Conservation (phyloP, 495 filamentous ascomycete species). For the Bacidia gigantensis region DNA sequence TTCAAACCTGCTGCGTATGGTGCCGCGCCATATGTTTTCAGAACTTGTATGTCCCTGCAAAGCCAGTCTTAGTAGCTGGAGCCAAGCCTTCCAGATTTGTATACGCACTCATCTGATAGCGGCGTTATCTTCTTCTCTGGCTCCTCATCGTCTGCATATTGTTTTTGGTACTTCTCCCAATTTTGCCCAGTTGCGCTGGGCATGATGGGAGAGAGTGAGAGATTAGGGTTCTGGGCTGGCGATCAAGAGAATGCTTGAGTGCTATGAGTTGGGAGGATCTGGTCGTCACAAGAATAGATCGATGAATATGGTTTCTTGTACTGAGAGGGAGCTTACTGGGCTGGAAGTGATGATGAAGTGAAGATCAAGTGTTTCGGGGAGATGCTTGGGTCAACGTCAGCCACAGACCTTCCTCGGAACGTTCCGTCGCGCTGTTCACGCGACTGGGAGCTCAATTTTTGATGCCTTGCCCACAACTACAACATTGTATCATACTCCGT, state of each 20-base stretch:
- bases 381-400: slow-evolving; percentile 21
- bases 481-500: too few species aligned
- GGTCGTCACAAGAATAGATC: slow-evolving; percentile 20
- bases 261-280: not conserved
- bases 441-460: slow-evolving; percentile 9
- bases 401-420: slow-evolving; percentile 21
- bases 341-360: not conserved
- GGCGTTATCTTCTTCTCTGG: slow-evolving; percentile 99
- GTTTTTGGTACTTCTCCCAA: slow-evolving; percentile 99
- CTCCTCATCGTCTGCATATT: slow-evolving; percentile 88
- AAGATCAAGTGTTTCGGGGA: not conserved
- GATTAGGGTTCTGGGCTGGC: slow-evolving; percentile 1
- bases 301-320: slow-evolving; percentile 23
- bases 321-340: slow-evolving; percentile 4
- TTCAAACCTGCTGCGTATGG: slow-evolving; percentile 86
- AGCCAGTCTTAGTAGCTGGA: not conserved
- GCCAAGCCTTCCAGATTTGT: not conserved
- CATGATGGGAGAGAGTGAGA: slow-evolving; percentile 31
- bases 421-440: slow-evolving; percentile 18
- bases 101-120: slow-evolving; percentile 78
- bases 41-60: slow-evolving; percentile 86
- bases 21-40: slow-evolving; percentile 96
- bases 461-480: not conserved
- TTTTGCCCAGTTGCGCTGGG: slow-evolving; percentile 82
- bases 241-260: not conserved